A percentile compares a stretch with the other conserved stretches of the same genome.
Conservation (phyloP, 1,284 basidiomycete species). For the Cutaneotrichosporon sp. region DNA sequence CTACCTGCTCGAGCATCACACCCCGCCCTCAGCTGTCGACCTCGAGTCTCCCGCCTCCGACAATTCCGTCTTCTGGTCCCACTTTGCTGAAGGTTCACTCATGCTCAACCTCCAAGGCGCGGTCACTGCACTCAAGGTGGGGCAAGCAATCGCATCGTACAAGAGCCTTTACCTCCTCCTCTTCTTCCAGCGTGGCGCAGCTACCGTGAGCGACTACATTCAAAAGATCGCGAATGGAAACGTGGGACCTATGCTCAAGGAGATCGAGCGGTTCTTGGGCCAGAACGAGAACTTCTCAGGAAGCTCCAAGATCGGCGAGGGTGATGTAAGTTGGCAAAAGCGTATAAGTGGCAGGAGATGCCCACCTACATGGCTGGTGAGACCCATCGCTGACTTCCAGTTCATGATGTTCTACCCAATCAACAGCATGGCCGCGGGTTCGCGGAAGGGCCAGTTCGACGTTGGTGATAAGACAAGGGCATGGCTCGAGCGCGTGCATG, state of each 20-base stretch:
- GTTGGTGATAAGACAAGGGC: constrained; percentile 9
- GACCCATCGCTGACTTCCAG: constrained; percentile 11
- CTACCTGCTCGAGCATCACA: constrained; percentile 22
- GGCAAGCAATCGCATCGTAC: neutral
- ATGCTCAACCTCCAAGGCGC: constrained; percentile 32
- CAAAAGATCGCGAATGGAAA: constrained; percentile 4
- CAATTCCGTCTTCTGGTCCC: constrained; percentile 31
- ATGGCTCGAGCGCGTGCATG: constrained; percentile 10
- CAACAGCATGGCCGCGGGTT: neutral
- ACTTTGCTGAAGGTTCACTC: constrained; percentile 38
- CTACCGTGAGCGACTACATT: neutral
- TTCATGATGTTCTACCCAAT: constrained; percentile 17
- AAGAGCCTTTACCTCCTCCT: constrained; percentile 1
- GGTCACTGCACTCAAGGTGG: neutral
- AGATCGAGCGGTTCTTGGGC: constrained; percentile 32
- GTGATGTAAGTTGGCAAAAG: constrained; percentile 35
- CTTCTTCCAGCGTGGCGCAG: neutral
- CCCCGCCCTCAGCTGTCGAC: neutral
- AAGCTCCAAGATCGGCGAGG: constrained; percentile 30
- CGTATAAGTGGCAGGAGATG: too few species aligned
- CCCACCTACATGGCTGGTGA: too few species aligned
- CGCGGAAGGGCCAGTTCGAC: neutral
- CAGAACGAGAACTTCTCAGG: constrained; percentile 32
- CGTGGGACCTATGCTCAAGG: constrained; percentile 12
- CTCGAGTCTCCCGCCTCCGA: constrained; percentile 23